Evolutionary conservation across 352 stramenopile species (phyloP), one percentile per base, ranked within the genome.

Genomic region (Paralagenidium karlingii): DNA sequence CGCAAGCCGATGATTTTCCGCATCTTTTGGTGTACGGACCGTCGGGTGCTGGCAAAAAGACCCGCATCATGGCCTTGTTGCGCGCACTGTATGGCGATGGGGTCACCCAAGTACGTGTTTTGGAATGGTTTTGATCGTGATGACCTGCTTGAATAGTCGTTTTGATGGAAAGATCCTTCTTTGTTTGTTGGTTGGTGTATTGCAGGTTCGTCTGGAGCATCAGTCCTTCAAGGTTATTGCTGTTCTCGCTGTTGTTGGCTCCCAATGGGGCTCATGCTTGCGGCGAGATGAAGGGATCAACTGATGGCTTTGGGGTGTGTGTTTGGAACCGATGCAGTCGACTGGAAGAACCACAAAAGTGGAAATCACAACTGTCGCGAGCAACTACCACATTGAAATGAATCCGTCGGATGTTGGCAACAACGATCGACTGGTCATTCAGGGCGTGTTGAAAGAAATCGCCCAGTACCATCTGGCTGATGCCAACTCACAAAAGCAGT

Each of bases 361-460:
- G 13, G 96, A 99, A 49, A 94, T 99, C 38, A 98, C 95, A 36
- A 98, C 96, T 27, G 82, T 99, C 10, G 89, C 84, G 16, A 96
- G 74, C 63, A 97, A 97, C 59, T 98, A 98, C 64, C 96, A 99
- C 65, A 98, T 99, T 34, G 96, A 99, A 64, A 96, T 99, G 68
- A 98, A 96, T 51, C 94, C 96, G 29, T 95, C 82, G 32, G 96
- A 99, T 57, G 95, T 86, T 19, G 96, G 96, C 18, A 93, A 81
- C 34, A 95, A 95, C 57, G 96, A 99, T 68, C 82, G 93, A 8
- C 94, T 94, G 36, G 90, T 99, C 24, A 86, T 99, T 30, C 95
- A 99, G 60, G 94, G 99, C 55, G 90, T 99, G 39, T 97, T 99
- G 51, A 99, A 99, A 63, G 95, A 99, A 69, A 99, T 99, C 51